Evolutionary conservation across 2,329 filamentous ascomycete genomes (phyloP), one percentile per base, ranked within the genome.

Genomic region (Arthrocladium fulminans): DNA sequence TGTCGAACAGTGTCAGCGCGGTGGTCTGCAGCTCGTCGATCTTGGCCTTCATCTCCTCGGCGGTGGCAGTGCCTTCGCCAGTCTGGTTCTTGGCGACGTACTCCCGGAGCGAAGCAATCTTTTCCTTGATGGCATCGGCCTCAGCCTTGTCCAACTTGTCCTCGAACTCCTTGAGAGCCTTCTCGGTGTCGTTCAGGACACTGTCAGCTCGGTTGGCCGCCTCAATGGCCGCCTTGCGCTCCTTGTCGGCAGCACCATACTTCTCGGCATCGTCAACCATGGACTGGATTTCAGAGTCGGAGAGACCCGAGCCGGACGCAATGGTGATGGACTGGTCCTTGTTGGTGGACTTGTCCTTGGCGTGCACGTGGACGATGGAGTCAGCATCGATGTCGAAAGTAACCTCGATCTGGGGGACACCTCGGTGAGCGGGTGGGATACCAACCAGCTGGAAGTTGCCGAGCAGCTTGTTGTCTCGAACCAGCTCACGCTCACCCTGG

Each of bases 271-370:
- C 92, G 67, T 90, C 78, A 65, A 98, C 89, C 92, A 98, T 97
- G 74, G 81, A 83, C 76, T 96, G 80, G 59, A 98, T 98, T 77
- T 98, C 90, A 49, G 77, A 71, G 54, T 98, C 89, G 41, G 88
- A 95, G 50, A 97, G 85, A 81, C 92, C 90, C 57, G 90, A 97
- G 69, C 90, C 92, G 51, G 89, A 96, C 49, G 90, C 89, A 68
- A 98, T 95, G 67, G 90, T 97, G 74, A 98, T 97, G 54, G 89
- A 96, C 79, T 98, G 90, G 68, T 97, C 90, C 83, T 96, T 97
- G 83, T 88, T 87, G 73, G 89, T 97, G 61, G 88, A 90, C 84
- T 97, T 96, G 76, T 97, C 90, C 80, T 94, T 95, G 70, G 90
- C 90, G 70, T 92, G 86, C 56, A 97, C 90, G 76, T 96, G 89